A percentile compares a stretch with the other conserved stretches of the same genome.
Evolutionary conservation across 2,329 filamentous ascomycete genomes (phyloP).

Genomic region (Hypomyces perniciosus): DNA sequence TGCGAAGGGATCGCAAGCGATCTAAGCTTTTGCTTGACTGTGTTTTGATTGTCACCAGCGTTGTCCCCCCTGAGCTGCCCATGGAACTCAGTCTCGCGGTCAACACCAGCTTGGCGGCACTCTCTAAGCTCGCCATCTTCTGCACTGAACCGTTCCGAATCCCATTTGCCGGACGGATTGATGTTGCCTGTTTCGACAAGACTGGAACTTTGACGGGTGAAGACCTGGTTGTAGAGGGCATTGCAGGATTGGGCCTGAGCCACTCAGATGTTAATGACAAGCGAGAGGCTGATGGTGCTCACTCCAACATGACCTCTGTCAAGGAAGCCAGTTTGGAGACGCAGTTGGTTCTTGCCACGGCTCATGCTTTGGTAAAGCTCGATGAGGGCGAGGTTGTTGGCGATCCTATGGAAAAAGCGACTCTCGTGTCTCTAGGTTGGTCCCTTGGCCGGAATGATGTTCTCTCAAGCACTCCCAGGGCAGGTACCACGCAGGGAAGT

Average conservation of each 20-base stretch:
- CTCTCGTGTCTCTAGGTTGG: conserved; percentile 84
- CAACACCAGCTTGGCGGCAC: conserved; percentile 90
- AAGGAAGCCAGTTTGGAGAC: conserved; percentile 70
- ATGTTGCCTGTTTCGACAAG: conserved; percentile 97
- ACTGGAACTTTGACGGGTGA: conserved; percentile 95
- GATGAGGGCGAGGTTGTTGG: conserved; percentile 97
- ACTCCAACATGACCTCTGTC: conserved; percentile 70
- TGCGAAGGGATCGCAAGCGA: conserved; percentile 87
- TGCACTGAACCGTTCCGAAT: conserved; percentile 99
- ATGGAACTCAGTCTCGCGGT: conserved; percentile 98
- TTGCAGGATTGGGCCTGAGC: conserved; percentile 78
- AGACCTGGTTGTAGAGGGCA: conserved; percentile 92
- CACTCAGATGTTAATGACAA: conserved; percentile 58
- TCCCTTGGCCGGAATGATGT: conserved; percentile 83
- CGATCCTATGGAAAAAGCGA: conserved; percentile 98
- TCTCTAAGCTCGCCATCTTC: conserved; percentile 95
- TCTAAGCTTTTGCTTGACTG: conserved; percentile 97
- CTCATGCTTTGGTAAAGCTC: conserved; percentile 90
- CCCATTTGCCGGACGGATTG: conserved; percentile 89
- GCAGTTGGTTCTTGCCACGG: conserved; percentile 86
- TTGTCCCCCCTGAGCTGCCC: conserved; percentile 94
- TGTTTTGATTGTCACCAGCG: conserved; percentile 93
- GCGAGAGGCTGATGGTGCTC: conserved; percentile 71
- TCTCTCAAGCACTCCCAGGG: conserved; percentile 55
- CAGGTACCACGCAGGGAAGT: conserved; percentile 47